Conservation (phyloP, 2,329 filamentous ascomycete species). For the Fusarium chuoi region DNA sequence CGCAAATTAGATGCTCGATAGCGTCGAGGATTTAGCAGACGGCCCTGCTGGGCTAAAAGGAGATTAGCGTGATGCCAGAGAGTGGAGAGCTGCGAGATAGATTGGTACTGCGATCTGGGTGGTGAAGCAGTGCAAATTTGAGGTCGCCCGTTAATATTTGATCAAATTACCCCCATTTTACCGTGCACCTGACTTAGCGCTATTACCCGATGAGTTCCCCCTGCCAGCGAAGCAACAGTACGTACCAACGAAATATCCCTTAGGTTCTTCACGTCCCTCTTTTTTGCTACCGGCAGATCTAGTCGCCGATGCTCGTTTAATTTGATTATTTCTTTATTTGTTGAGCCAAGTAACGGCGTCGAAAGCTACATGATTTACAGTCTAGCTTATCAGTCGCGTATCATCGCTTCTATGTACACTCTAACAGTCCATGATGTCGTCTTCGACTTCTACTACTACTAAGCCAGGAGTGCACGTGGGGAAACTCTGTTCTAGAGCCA, state of each 20-base stretch:
- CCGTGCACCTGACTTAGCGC: constrained; percentile 36
- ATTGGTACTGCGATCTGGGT: constrained; percentile 25
- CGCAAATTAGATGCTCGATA: constrained; percentile 47
- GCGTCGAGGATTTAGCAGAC: constrained; percentile 43
- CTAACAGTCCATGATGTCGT: constrained; percentile 4
- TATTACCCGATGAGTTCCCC: constrained; percentile 32
- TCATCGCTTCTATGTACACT: constrained; percentile 13
- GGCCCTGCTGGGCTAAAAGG: constrained; percentile 37
- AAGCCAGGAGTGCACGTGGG: constrained; percentile 24
- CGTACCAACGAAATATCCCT: constrained; percentile 13
- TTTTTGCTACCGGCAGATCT: constrained; percentile 10
- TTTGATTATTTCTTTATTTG: not conserved
- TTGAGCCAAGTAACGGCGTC: not conserved
- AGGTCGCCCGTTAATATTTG: constrained; percentile 29
- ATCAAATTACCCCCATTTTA: constrained; percentile 36
- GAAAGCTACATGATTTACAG: not conserved
- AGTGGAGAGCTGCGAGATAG: constrained; percentile 44
- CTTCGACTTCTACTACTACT: constrained; percentile 17
- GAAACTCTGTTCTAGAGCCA: constrained; percentile 30
- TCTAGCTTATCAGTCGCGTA: constrained; percentile 1
- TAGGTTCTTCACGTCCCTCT: constrained; percentile 4
- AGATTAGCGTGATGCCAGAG: constrained; percentile 25
- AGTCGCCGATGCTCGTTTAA: constrained; percentile 4
- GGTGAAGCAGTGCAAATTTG: rapidly evolving
- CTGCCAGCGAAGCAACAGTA: constrained; percentile 21